Percentiles rank a stretch among this genome's conserved stretches.
These are phyloP conservation scores for Coniochaeta hoffmannii DNA, from an alignment of 2,329 filamentous ascomycete genomes.

Conservation along the genomic window DNA sequence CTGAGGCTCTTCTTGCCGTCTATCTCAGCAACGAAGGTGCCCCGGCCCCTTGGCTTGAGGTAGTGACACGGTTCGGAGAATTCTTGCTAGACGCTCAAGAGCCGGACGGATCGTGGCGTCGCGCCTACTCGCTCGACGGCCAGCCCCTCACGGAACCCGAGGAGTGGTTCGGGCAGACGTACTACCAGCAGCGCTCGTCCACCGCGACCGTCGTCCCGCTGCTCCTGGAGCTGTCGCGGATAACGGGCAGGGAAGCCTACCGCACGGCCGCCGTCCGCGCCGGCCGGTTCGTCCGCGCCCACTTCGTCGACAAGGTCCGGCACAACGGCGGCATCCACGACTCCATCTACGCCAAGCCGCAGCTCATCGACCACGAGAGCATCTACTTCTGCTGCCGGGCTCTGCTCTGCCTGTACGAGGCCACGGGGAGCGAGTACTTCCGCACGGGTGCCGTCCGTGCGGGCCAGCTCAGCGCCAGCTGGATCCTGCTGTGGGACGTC, in stretches of 20 bases:
- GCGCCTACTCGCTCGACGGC: not conserved
- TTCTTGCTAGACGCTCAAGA: not conserved
- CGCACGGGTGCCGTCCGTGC: not conserved
- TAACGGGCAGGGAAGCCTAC: not conserved
- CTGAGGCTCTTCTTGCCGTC: not conserved
- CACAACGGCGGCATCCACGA: not conserved
- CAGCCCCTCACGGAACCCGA: not conserved
- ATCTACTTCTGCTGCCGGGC: not conserved
- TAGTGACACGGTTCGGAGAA: not conserved
- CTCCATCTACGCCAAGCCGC: not conserved
- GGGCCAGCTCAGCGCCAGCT: not conserved
- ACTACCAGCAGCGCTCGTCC: not conserved
- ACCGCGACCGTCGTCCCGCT: not conserved
- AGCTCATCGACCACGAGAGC: not conserved
- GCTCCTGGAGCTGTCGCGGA: not conserved
- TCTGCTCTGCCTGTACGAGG: not conserved
- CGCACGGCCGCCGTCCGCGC: not conserved
- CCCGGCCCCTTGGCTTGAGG: not conserved
- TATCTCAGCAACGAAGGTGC: not conserved
- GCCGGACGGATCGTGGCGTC: not conserved
- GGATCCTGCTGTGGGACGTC: not conserved
- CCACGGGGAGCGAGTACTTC: not conserved
- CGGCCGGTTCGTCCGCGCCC: not conserved
- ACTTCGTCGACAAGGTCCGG: not conserved
- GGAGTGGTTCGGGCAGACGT: not conserved